A percentile compares a stretch with the other conserved stretches of the same genome.
Evolutionary conservation across 1,284 basidiomycete species (phyloP).

Genomic region (Mycena citricolor): DNA sequence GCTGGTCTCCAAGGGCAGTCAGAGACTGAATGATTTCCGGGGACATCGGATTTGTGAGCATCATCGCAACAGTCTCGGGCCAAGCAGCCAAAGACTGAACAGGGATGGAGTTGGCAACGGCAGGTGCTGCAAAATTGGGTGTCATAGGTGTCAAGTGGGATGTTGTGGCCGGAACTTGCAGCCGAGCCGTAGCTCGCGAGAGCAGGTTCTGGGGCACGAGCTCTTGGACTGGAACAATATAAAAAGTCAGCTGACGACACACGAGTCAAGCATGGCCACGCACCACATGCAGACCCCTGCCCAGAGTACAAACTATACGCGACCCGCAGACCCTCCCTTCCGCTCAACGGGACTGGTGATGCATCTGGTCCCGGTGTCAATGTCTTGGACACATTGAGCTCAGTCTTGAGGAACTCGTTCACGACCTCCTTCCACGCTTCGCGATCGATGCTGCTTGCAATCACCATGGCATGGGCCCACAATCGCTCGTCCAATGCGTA

Average conservation of each 20-base stretch:
- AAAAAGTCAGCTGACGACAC: constrained; percentile 3
- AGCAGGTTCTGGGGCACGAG: constrained; percentile 63
- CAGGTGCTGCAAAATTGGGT: constrained; percentile 55
- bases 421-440: constrained; percentile 93
- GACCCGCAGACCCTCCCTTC: constrained; percentile 74
- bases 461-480: constrained; percentile 96
- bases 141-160: constrained; percentile 59
- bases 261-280: constrained; percentile 25
- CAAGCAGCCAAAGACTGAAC: constrained; percentile 68
- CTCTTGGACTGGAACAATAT: constrained; percentile 64
- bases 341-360: constrained; percentile 36
- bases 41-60: constrained; percentile 73
- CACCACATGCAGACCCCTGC: constrained; percentile 74
- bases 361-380: constrained; percentile 20
- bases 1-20: constrained; percentile 84
- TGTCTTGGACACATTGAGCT: constrained; percentile 59
- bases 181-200: constrained; percentile 36
- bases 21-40: constrained; percentile 72
- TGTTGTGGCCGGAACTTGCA: constrained; percentile 42
- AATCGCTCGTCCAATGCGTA: constrained; percentile 86
- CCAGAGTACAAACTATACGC: constrained; percentile 89
- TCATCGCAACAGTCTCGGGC: constrained; percentile 86
- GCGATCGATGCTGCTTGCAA: constrained; percentile 91
- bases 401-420: constrained; percentile 80
- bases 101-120: constrained; percentile 48